phyloP scores from a whole-genome alignment of 2,329 filamentous ascomycete species.

The Trichoderma lentiforme region DNA sequence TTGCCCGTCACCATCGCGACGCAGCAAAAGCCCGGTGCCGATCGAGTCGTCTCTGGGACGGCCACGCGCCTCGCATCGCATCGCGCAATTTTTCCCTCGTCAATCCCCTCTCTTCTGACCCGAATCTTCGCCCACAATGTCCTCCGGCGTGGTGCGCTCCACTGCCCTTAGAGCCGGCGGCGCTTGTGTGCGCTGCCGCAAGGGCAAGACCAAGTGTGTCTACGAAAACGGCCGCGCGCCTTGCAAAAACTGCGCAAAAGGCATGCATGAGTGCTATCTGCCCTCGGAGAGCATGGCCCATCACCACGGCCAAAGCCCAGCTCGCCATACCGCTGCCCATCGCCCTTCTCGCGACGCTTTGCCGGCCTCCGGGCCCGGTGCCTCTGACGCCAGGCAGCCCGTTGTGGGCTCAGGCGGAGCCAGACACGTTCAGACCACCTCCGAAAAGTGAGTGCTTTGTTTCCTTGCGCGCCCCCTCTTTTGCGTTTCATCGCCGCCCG shows the following conservation, averaged over 20 bases:
- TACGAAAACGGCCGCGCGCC: constrained; percentile 61
- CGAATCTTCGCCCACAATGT: constrained; percentile 34
- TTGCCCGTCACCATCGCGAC: constrained; percentile 9
- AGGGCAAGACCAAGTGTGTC: constrained; percentile 62
- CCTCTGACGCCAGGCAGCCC: constrained; percentile 44
- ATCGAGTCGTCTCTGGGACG: not conserved
- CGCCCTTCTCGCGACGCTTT: constrained; percentile 53
- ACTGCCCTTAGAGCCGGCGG: constrained; percentile 59
- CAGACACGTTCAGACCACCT: constrained; percentile 45
- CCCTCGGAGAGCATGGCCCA: constrained; percentile 59
- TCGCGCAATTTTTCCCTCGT: not conserved
- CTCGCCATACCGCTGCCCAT: constrained; percentile 45
- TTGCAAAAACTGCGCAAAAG: constrained; percentile 62
- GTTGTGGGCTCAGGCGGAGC: constrained; percentile 41
- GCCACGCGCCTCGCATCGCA: not conserved
- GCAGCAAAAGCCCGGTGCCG: not conserved
- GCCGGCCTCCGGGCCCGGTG: constrained; percentile 49
- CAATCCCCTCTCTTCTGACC: not conserved
- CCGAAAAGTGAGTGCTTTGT: constrained; percentile 52
- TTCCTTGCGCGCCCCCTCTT: constrained; percentile 6
- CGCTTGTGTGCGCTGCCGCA: constrained; percentile 61
- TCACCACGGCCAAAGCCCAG: constrained; percentile 57
- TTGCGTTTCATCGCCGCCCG: not conserved
- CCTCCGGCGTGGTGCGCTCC: constrained; percentile 50
- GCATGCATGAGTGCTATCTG: constrained; percentile 61